Evolutionary conservation across 257 asterid species (phyloP).

Genomic region (Nicotiana tabacum): DNA sequence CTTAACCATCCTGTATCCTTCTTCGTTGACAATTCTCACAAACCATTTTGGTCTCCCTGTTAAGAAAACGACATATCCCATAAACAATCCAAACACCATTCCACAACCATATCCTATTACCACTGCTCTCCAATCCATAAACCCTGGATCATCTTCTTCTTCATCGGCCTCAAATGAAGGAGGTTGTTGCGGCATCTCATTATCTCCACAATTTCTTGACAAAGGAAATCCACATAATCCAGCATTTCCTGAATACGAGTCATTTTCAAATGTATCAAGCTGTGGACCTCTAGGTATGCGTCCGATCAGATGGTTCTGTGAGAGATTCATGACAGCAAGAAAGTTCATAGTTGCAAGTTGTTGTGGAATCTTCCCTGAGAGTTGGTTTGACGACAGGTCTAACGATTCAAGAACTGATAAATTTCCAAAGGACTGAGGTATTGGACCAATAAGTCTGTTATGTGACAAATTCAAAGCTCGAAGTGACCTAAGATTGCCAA

Average conservation of each 20-base stretch:
- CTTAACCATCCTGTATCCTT: not conserved
- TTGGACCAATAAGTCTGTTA: not conserved
- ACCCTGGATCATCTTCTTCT: constrained; percentile 1
- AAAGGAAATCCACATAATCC: constrained; percentile 17
- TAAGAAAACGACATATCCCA: constrained; percentile 16
- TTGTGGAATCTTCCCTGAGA: not conserved
- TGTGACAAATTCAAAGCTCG: constrained; percentile 6
- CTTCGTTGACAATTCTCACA: not conserved
- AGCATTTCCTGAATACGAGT: constrained; percentile 11
- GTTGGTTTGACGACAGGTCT: constrained; percentile 7
- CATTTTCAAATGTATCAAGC: constrained; percentile 8
- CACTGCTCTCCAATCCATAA: constrained; percentile 18
- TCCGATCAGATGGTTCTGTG: constrained; percentile 14
- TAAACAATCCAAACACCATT: constrained; percentile 11
- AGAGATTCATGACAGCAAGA: constrained; percentile 12
- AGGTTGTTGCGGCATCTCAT: not conserved
- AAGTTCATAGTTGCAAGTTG: not conserved
- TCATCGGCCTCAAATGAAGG: not conserved
- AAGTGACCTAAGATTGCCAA: constrained; percentile 8
- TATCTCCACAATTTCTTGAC: constrained; percentile 14
- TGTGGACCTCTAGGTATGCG: constrained; percentile 10
- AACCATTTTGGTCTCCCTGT: constrained; percentile 22
- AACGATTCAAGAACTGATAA: not conserved
- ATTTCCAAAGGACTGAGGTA: constrained; percentile 12
- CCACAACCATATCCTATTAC: constrained; percentile 27